Evolutionary conservation across 2,329 filamentous ascomycete species (phyloP), one percentile per base, ranked within the genome.

Genomic region (Zasmidium cellare): DNA sequence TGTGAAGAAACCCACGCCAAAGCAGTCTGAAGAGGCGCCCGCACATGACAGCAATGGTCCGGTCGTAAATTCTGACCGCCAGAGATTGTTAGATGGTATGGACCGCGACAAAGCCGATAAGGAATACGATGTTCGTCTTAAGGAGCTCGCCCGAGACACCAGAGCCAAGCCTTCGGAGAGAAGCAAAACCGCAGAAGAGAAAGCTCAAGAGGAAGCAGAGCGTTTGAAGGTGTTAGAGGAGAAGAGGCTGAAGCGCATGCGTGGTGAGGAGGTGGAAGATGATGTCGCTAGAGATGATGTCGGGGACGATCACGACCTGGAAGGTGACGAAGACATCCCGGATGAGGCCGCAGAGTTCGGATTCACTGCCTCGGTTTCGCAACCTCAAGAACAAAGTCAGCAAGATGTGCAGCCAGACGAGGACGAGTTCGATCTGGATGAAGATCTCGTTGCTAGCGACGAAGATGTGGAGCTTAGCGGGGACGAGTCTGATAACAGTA

Each of bases 151-250:
- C 12, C 87, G 88, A 68, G 94, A 99, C 70, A 88, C 88, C 69
- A 86, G 91, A 71, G 91, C 94, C 1, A 85, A 90, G 66, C 94
- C 94, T 6, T 88, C 91, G 1, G 88, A 94, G 65, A 87, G 91
- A 61, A 96, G 91, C 1, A 96, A 96, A 81, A 96, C 92, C 0
- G 90, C 91, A 46, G 92, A 97, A 67, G 92, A 97, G 73, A 87
- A 85, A 72, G 85, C 85, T 1, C 86, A 86, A 63, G 90, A 92
- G 67, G 89, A 96, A 68, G 89, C 90, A 0, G 82, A 86, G 65
- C 84, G 87, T 55, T 76, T 97, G 57, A 88, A 88, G 72, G 84
- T 91, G 65, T 81, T 97, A 2, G 94, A 99, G 74, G 86, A 89
- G 67, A 90, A 90, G 74, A 85, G 93, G 56, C 78, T 91, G 64